Percentiles rank a stretch among this genome's conserved stretches.
Conservation (phyloP, 2,329 filamentous ascomycete species). For the Aureobasidium melanogenum region DNA sequence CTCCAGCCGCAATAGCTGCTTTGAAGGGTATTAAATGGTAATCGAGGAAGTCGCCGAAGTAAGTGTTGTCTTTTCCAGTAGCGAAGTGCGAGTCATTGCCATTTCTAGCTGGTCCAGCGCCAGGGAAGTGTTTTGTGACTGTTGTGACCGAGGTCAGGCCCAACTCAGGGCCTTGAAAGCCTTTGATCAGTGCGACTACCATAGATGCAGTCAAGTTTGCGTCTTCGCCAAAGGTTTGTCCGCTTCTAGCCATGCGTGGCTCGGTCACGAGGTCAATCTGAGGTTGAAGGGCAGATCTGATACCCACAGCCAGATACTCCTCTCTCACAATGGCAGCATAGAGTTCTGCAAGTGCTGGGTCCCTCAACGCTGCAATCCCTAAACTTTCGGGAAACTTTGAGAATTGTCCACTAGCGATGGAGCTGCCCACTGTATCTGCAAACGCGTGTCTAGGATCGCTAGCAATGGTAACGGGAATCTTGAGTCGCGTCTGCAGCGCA, state of each 20-base stretch:
- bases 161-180: not conserved
- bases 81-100: slow-evolving; percentile 5
- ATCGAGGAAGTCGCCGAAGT: not conserved
- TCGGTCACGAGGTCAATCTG: slow-evolving; percentile 63
- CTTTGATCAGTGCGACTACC: slow-evolving; percentile 21
- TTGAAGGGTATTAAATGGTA: not conserved
- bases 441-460: slow-evolving; percentile 49
- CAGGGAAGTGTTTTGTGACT: slow-evolving; percentile 3
- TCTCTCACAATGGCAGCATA: slow-evolving; percentile 57
- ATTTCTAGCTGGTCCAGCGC: not conserved
- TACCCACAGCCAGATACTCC: slow-evolving; percentile 57
- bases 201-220: slow-evolving; percentile 60
- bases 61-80: slow-evolving; percentile 6
- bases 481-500: not conserved
- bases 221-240: slow-evolving; percentile 66
- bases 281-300: slow-evolving; percentile 67
- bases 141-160: not conserved
- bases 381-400: slow-evolving; percentile 62
- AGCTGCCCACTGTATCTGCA: slow-evolving; percentile 64
- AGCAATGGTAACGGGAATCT: not conserved
- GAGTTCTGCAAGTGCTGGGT: slow-evolving; percentile 53
- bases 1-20: not conserved
- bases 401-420: slow-evolving; percentile 64
- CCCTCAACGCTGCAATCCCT: slow-evolving; percentile 64
- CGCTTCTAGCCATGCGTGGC: slow-evolving; percentile 61